Evolutionary conservation across 306 rosid genomes (phyloP).

Genomic region (Pyrus betulifolia): DNA sequence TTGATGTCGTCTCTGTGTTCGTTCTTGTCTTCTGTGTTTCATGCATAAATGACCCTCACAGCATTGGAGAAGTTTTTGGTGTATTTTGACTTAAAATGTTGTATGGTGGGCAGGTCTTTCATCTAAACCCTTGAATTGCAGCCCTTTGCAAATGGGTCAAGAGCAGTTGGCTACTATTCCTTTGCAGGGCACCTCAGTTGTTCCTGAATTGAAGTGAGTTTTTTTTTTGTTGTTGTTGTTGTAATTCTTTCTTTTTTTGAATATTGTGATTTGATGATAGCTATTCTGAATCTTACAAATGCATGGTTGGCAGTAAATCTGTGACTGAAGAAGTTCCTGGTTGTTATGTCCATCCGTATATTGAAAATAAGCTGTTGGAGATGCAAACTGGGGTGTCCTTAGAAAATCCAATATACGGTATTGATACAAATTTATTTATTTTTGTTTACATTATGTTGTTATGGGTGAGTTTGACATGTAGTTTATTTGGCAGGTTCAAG

Average conservation of each 20-base stretch:
- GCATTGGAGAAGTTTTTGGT: constrained; percentile 1
- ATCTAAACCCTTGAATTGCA: constrained; percentile 26
- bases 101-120: constrained; percentile 41
- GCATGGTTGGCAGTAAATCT: constrained; percentile 39
- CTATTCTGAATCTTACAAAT: constrained; percentile 6
- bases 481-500: constrained; percentile 38
- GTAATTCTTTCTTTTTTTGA: neutral
- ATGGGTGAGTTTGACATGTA: constrained; percentile 24
- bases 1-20: neutral
- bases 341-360: constrained; percentile 52
- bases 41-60: constrained; percentile 1
- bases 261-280: neutral
- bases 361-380: constrained; percentile 37
- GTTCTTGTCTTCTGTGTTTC: neutral
- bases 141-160: constrained; percentile 26
- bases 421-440: constrained; percentile 17
- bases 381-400: constrained; percentile 33
- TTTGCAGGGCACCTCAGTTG: constrained; percentile 27
- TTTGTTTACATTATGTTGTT: constrained; percentile 10
- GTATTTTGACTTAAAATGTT: constrained; percentile 4
- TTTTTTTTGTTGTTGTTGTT: neutral
- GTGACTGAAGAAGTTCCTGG: constrained; percentile 31
- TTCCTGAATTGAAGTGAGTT: constrained; percentile 45
- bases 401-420: constrained; percentile 30
- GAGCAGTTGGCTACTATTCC: constrained; percentile 25